phyloP scores from a whole-genome alignment of 1,284 basidiomycete species.

The Neonothopanus nambi region DNA sequence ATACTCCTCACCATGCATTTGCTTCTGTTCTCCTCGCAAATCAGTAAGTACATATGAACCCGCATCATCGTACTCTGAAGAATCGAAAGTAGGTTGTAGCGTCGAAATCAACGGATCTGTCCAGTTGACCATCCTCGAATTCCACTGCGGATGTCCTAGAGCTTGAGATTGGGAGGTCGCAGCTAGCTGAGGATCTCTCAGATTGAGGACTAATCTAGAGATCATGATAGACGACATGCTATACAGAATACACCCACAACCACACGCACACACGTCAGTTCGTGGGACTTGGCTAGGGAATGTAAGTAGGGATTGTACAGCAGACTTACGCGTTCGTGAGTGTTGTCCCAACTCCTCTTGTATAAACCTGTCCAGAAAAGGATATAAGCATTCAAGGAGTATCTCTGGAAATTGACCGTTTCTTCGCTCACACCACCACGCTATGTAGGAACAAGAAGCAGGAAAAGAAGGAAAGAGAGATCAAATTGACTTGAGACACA shows the following conservation, averaged over 20 bases:
- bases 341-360: slow-evolving; percentile 32
- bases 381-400: background rate
- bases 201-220: slow-evolving; percentile 43
- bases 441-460: slow-evolving; percentile 19
- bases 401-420: slow-evolving; percentile 5
- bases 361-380: slow-evolving; percentile 25
- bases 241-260: background rate
- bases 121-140: no score
- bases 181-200: slow-evolving; percentile 30
- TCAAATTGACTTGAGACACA: background rate
- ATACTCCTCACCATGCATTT: no score
- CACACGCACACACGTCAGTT: background rate
- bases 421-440: slow-evolving; percentile 26
- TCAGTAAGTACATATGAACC: no score
- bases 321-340: slow-evolving; percentile 36
- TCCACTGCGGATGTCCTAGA: no score
- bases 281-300: background rate
- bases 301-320: background rate
- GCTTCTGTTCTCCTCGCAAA: no score
- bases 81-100: no score
- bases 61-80: no score
- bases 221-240: slow-evolving; percentile 43
- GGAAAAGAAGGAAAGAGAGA: background rate
- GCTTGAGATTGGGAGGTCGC: no score
- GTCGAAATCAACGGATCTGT: no score